A percentile compares a stretch with the other conserved stretches of the same genome.
Evolutionary conservation across 2,329 filamentous ascomycete species (phyloP).

Genomic region (Ophiostoma populinum): DNA sequence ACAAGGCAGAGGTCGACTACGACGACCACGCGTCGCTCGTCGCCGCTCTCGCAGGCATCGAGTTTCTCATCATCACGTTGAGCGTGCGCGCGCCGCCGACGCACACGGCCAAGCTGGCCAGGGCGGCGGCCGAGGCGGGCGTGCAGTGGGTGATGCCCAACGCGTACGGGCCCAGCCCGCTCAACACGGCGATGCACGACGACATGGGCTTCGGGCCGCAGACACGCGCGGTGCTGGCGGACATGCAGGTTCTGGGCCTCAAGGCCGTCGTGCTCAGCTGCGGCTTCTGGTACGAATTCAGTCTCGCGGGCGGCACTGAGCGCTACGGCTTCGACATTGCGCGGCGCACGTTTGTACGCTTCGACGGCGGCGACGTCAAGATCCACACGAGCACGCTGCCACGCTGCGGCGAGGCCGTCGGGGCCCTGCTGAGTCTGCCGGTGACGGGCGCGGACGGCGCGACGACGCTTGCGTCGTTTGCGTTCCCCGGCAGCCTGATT

Average conservation of each 20-base stretch:
- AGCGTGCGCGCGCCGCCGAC: slow-evolving; percentile 16
- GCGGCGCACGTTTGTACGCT: slow-evolving; percentile 17
- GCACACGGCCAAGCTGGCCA: slow-evolving; percentile 21
- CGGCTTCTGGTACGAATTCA: slow-evolving; percentile 36
- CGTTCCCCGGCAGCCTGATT: slow-evolving; percentile 20
- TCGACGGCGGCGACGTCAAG: slow-evolving; percentile 37
- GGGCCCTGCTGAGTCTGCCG: slow-evolving; percentile 27
- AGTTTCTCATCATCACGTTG: slow-evolving; percentile 13
- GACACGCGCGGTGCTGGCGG: slow-evolving; percentile 11
- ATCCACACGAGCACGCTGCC: slow-evolving; percentile 42
- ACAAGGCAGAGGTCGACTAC: slow-evolving; percentile 23
- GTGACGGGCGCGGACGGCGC: slow-evolving; percentile 6
- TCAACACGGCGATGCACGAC: slow-evolving; percentile 6
- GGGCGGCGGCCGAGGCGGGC: slow-evolving; percentile 25
- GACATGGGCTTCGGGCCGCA: slow-evolving; percentile 13
- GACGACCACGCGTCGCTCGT: slow-evolving; percentile 12
- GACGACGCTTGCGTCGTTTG: slow-evolving; percentile 7
- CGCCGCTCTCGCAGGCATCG: slow-evolving; percentile 9
- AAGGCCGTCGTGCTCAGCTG: slow-evolving; percentile 20
- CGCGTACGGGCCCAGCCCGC: slow-evolving; percentile 16
- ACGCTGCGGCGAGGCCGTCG: slow-evolving; percentile 27
- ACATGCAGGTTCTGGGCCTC: slow-evolving; percentile 22
- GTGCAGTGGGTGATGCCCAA: slow-evolving; percentile 30
- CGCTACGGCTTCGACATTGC: slow-evolving; percentile 15
- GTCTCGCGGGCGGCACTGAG: slow-evolving; percentile 18